Percentiles rank a stretch among this genome's conserved stretches.
Evolutionary conservation across 2,329 filamentous ascomycete genomes (phyloP).

Genomic region (Juglanconis oblonga): DNA sequence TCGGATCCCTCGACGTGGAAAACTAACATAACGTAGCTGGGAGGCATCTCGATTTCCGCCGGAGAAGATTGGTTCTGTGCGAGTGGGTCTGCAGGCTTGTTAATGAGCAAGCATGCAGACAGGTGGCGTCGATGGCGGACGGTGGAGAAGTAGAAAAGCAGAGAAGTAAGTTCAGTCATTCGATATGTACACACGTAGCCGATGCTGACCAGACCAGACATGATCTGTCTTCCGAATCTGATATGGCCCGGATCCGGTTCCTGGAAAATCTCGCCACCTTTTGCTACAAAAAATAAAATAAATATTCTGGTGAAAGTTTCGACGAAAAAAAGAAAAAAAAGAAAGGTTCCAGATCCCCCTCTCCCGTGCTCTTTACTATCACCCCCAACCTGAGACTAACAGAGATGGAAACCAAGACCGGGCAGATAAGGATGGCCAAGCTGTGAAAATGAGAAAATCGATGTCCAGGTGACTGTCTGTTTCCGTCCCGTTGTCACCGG

Average conservation of each 20-base stretch:
- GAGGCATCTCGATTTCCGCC: too few species aligned
- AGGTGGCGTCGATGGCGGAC: neutral
- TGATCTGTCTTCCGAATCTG: too few species aligned
- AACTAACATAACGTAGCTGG: too few species aligned
- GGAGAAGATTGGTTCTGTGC: too few species aligned
- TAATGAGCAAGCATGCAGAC: neutral
- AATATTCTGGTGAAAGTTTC: neutral
- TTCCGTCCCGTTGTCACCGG: conserved; percentile 6
- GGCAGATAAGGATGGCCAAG: neutral
- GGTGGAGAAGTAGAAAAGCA: neutral
- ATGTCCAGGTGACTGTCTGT: neutral
- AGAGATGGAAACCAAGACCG: neutral
- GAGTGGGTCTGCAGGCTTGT: too few species aligned
- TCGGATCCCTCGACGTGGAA: too few species aligned
- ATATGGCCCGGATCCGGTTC: too few species aligned
- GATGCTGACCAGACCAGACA: neutral
- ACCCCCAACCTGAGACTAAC: neutral
- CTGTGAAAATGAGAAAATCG: neutral
- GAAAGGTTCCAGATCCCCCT: neutral
- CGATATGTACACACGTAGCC: neutral
- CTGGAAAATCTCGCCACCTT: neutral
- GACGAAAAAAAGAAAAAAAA: neutral
- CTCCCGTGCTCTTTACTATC: neutral
- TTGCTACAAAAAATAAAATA: neutral
- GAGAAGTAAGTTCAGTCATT: neutral